phyloP scores from a whole-genome alignment of 495 filamentous ascomycete genomes.

The Penicillium steckii region DNA sequence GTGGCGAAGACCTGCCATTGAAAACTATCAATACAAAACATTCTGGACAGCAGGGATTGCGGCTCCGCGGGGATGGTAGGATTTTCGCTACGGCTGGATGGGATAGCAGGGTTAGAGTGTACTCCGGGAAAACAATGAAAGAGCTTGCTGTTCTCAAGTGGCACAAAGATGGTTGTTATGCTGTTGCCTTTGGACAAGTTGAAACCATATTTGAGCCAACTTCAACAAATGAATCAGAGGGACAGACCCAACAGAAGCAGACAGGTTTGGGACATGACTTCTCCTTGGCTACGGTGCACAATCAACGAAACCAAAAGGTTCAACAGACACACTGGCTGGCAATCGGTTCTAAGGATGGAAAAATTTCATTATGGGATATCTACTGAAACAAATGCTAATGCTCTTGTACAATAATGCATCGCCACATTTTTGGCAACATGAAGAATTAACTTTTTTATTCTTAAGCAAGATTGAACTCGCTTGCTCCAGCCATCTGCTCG shows the following conservation, averaged over 20 bases:
- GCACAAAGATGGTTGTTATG: slow-evolving; percentile 88
- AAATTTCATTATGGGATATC: slow-evolving; percentile 94
- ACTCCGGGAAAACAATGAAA: slow-evolving; percentile 75
- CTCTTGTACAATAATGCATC: slow-evolving; percentile 30
- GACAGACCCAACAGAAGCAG: background rate
- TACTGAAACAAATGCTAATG: slow-evolving; percentile 57
- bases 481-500: slow-evolving; percentile 67
- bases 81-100: slow-evolving; percentile 92
- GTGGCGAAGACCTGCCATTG: slow-evolving; percentile 41
- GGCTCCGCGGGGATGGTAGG: slow-evolving; percentile 75
- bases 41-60: slow-evolving; percentile 80
- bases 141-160: slow-evolving; percentile 95
- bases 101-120: slow-evolving; percentile 80
- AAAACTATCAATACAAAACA: slow-evolving; percentile 76
- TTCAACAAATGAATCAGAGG: background rate
- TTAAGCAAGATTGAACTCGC: slow-evolving; percentile 87
- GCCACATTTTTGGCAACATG: slow-evolving; percentile 3
- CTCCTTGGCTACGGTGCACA: slow-evolving; percentile 53
- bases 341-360: slow-evolving; percentile 91
- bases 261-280: background rate
- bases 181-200: slow-evolving; percentile 68
- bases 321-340: slow-evolving; percentile 83
- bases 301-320: slow-evolving; percentile 62
- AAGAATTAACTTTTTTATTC: slow-evolving; percentile 33
- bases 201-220: slow-evolving; percentile 17